Base-by-base conservation (phyloP, 768 basidiomycete species). In the Hydnomerulius pinastri region DNA sequence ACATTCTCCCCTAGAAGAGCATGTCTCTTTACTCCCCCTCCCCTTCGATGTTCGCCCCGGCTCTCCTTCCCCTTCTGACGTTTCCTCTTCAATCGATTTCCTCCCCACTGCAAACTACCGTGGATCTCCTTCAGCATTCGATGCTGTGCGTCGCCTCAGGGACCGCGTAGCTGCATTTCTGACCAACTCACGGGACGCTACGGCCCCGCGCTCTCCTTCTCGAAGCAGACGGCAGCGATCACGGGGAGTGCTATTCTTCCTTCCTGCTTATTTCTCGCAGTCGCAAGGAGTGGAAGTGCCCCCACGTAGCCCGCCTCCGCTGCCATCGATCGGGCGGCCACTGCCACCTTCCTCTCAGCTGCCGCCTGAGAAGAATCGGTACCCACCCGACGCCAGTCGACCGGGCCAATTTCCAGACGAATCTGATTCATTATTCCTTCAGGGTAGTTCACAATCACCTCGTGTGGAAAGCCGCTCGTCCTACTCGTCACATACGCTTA, bases 261-360 rank as follows among this genome's bases (percentile, higher is more conserved):
- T 92, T 43, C 90, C 90, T 18, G 87, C 89, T 28, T 84, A 90
- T 58, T 87, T 91, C 64, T 77, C 86, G 4, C 74, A 81, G 9
- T 65, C 70, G 12, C 68, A 66, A 37, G 59, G 54, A 41, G 49
- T 64, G 24, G 70, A 73, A 49, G 46, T 67, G 23, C 41, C 56
- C 46, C 59, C 59, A 46, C 66, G 66, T 17, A 70, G 65, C 18
- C 69, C 70, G 1, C 67, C 67, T 6, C 66, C 68, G 1, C 68
- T 57, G 37, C 55, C 65, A 39, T 49, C 23, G 20, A 25, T 33
- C 9, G 52, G 52, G 25, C 48, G 45, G 24, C 33, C 38, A 33
- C 17, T 40, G 3, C 57, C 39, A 0, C 32, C 47, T 15, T 53
- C 43, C 27, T 58, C 47, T 37, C 58, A 56, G 15, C 38, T 58